Base-by-base conservation (phyloP, 306 rosid genomes). In the Mimosa bimucronata region DNA sequence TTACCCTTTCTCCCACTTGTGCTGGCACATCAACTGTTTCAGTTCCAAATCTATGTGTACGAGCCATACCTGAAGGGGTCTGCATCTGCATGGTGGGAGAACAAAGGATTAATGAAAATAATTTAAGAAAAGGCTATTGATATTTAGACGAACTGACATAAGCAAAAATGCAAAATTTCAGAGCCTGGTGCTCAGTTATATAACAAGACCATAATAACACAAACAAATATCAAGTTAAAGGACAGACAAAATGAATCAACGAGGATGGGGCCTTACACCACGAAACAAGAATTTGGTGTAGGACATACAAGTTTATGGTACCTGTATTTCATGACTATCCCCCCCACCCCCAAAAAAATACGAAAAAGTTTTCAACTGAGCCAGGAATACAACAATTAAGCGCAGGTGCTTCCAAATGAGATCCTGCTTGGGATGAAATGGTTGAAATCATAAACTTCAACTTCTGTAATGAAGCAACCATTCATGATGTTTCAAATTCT, bases 21-120 rank as follows among this genome's bases (percentile, higher is more conserved):
- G 98, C 98, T 44, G 98, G 98, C 55, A 95, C 86, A 81, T 92
- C 97, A 68, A 90, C 97, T 21, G 98, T 92, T 83, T 95, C 97
- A 61, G 98, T 92, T 21, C 97, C 98, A 91, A 95, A 92, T 84
- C 92, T 86, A 83, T 95, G 94, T 13, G 98, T 91, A 60, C 98
- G 97, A 30, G 96, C 98, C 84, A 88, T 73, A 34, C 98, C 98
- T 74, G 97, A 89, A 82, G 98, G 98, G 66, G 94, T 91, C 86
- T 88, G 87, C 75, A 95, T 92, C 98, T 95, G 79, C 52, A 82
- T 74, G 62, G 75, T 50, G 69, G 58, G 77, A 82, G 73, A 71
- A 60, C 34, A 76, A 79, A 75, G 70, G 62, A 69, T n/a, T 62
- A 57, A 72, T 73, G n/a, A 77, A 21, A 73, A 46, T 66, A 74